Conservation (phyloP, 192 early-diverging fungal species). For the Geranomyces variabilis region DNA sequence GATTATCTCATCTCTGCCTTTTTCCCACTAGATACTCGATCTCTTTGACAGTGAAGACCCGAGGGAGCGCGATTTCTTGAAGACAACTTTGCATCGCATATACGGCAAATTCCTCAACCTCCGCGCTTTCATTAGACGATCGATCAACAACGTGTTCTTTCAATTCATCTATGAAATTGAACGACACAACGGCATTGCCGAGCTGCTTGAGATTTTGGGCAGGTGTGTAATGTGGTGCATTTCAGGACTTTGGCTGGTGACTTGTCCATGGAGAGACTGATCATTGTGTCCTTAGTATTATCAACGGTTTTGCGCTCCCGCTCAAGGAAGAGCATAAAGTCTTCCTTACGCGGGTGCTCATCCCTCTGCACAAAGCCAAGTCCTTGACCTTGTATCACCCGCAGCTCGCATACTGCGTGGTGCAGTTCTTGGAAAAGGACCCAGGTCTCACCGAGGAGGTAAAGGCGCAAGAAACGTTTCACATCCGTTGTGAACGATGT, state of each 20-base stretch:
- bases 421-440: constrained; percentile 99
- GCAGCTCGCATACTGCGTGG: constrained; percentile 96
- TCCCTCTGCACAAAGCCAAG: constrained; percentile 96
- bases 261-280: neutral
- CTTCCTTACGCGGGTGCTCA: constrained; percentile 88
- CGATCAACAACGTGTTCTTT: constrained; percentile 99
- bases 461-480: neutral
- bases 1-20: constrained; percentile 4
- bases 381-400: constrained; percentile 95
- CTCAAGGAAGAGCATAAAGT: constrained; percentile 99
- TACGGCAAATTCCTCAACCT: constrained; percentile 99
- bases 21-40: constrained; percentile 91
- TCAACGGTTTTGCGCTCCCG: constrained; percentile 98
- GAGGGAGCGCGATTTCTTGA: constrained; percentile 96
- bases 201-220: constrained; percentile 96
- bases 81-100: constrained; percentile 96
- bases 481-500: neutral
- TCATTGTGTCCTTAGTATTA: constrained; percentile 73
- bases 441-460: constrained; percentile 88
- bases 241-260: neutral
- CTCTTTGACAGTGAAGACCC: constrained; percentile 99
- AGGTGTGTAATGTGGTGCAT: constrained; percentile 63
- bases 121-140: constrained; percentile 93
- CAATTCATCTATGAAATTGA: constrained; percentile 98
- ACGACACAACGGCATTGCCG: constrained; percentile 96